These are phyloP conservation scores for Citrus sinensis DNA, from an alignment of 345 rosid genomes.

Conservation along the genomic window DVS_A1.0 CM039164.1:17872001-17872500, in stretches of 20 bases:
- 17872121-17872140: constrained; percentile 40
- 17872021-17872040: too few species aligned
- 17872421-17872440: constrained; percentile 48
- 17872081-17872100: constrained; percentile 21
- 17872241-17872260: constrained; percentile 67
- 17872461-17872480: background rate
- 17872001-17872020: too few species aligned
- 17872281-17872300: constrained; percentile 61
- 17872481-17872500: background rate
- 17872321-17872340: constrained; percentile 40
- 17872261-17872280: constrained; percentile 61
- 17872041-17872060: too few species aligned
- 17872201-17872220: constrained; percentile 70
- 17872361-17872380: constrained; percentile 37
- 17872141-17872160: constrained; percentile 37
- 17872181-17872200: constrained; percentile 37
- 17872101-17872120: constrained; percentile 35
- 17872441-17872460: constrained; percentile 56
- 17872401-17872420: constrained; percentile 45
- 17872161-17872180: constrained; percentile 49
- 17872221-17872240: constrained; percentile 73
- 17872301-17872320: constrained; percentile 47
- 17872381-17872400: constrained; percentile 39
- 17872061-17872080: too few species aligned
- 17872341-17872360: constrained; percentile 61